Evolutionary conservation across 2,329 filamentous ascomycete species (phyloP).

Genomic region (Madurella mycetomatis): DNA sequence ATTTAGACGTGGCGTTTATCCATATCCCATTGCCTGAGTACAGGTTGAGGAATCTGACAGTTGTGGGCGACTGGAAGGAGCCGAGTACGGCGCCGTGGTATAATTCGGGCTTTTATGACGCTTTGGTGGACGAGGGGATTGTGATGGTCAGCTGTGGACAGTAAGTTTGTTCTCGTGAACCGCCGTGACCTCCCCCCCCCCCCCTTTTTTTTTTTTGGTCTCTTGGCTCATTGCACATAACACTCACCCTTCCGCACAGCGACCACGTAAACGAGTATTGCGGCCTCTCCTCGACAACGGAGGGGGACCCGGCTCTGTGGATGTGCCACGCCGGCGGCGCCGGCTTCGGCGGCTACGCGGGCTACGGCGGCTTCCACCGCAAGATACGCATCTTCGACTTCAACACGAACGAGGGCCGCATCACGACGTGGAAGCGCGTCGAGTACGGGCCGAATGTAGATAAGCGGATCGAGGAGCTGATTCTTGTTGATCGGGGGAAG

Average conservation of each 20-base stretch:
- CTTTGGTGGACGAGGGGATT: constrained; percentile 78
- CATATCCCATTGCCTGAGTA: constrained; percentile 97
- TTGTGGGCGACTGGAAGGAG: constrained; percentile 73
- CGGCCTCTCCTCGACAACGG: constrained; percentile 57
- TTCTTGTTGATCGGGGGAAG: constrained; percentile 60
- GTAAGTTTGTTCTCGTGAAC: constrained; percentile 53
- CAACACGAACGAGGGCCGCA: constrained; percentile 83
- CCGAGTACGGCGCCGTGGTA: constrained; percentile 80
- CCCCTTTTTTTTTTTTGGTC: not conserved
- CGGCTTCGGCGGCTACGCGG: constrained; percentile 92
- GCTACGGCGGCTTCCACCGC: constrained; percentile 80
- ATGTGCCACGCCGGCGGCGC: constrained; percentile 96
- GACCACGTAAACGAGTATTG: constrained; percentile 99
- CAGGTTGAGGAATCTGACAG: constrained; percentile 52
- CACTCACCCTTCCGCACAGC: constrained; percentile 36
- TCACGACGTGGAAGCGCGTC: constrained; percentile 87
- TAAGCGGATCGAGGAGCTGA: constrained; percentile 56
- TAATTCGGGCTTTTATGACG: constrained; percentile 91
- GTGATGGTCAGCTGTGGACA: constrained; percentile 88
- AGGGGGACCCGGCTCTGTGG: constrained; percentile 70
- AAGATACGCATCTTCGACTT: constrained; percentile 87
- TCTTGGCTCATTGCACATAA: not conserved
- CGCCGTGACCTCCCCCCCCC: too few relatives aligned
- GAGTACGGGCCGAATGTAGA: constrained; percentile 67
- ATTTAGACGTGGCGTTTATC: constrained; percentile 95